Evolutionary conservation across 768 basidiomycete species (phyloP), one percentile per base, ranked within the genome.

Genomic region (Filobasidium wieringae): DNA sequence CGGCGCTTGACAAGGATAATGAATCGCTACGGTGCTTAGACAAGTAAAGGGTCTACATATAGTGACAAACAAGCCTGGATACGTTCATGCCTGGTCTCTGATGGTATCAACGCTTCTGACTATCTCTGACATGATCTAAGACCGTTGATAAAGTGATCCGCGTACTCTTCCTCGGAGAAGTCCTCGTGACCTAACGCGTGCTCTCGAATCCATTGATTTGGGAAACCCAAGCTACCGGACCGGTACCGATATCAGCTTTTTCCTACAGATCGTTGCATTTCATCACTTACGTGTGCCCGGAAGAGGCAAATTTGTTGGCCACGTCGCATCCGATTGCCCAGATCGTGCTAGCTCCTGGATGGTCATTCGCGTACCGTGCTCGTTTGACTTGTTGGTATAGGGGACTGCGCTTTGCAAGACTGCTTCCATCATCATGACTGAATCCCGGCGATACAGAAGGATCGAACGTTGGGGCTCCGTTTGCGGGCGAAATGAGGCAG

Each of bases 321-420:
- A 53, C 29, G 15, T 47, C 51, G 31, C 58, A 59, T 1, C 58
- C 58, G 34, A 41, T 33, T 7, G 53, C 58, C 58, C 58, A 59
- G 5, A 47, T 40, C 14, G 32, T 15, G n/a, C 45, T 14, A 26
- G 47, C 51, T n/a, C 45, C n/a, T 2, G 29, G 33, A 17, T 39
- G 32, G 6, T 45, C 19, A 3, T 22, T 12, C 2, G 17, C 36
- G 29, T 36, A 53, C 32, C 17, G 9, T 22, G 24, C 36, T 15
- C 52, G 32, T 22, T 53, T 53, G 43, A 26, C 32, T 36, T n/a
- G 4, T 11, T 53, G 29, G 11, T 39, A 11, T 27, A 19, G 50
- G 7, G 27, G 39, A 17, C 27, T 55, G 19, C 26, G 17, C 40
- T 43, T 55, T 39, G 26, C 31, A 14, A 12, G 36, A 31, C 4